Percentiles rank a stretch among this genome's conserved stretches.
phyloP scores from a whole-genome alignment of 2,329 filamentous ascomycete genomes.

The Xylaria sp. region DNA sequence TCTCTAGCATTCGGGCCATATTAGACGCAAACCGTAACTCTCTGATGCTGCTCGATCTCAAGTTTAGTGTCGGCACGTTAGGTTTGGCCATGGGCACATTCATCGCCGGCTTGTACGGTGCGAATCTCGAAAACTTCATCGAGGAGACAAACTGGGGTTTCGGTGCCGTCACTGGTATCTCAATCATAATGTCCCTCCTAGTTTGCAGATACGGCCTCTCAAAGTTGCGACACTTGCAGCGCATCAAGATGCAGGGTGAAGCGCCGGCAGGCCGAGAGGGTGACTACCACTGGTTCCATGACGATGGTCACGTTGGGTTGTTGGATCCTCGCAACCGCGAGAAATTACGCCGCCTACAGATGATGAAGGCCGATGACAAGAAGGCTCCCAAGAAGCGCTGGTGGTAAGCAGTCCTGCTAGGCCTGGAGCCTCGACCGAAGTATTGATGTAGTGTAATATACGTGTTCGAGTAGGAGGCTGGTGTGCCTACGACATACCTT shows the following conservation, averaged over 20 bases:
- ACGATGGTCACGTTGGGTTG: constrained; percentile 62
- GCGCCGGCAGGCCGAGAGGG: constrained; percentile 38
- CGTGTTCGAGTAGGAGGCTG: background rate
- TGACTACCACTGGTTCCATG: constrained; percentile 57
- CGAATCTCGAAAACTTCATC: constrained; percentile 99
- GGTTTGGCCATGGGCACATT: constrained; percentile 96
- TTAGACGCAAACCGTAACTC: constrained; percentile 98
- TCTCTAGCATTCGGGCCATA: constrained; percentile 87
- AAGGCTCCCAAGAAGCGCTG: constrained; percentile 49
- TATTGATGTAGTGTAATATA: constrained; percentile 16
- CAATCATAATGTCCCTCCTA: constrained; percentile 76
- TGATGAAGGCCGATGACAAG: constrained; percentile 57
- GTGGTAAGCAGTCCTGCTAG: constrained; percentile 38
- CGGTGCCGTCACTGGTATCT: constrained; percentile 75
- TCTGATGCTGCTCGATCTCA: constrained; percentile 96
- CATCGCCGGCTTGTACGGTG: constrained; percentile 97
- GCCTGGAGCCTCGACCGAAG: background rate
- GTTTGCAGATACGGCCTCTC: constrained; percentile 86
- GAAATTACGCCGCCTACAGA: constrained; percentile 63
- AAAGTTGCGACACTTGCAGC: constrained; percentile 74
- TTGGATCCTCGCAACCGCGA: constrained; percentile 66
- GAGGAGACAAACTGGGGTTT: constrained; percentile 94
- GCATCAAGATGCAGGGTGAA: constrained; percentile 50
- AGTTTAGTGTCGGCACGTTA: constrained; percentile 94
- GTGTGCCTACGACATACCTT: constrained; percentile 10